phyloP scores from a whole-genome alignment of 352 stramenopile genomes.

The Peronospora destructor region DNA sequence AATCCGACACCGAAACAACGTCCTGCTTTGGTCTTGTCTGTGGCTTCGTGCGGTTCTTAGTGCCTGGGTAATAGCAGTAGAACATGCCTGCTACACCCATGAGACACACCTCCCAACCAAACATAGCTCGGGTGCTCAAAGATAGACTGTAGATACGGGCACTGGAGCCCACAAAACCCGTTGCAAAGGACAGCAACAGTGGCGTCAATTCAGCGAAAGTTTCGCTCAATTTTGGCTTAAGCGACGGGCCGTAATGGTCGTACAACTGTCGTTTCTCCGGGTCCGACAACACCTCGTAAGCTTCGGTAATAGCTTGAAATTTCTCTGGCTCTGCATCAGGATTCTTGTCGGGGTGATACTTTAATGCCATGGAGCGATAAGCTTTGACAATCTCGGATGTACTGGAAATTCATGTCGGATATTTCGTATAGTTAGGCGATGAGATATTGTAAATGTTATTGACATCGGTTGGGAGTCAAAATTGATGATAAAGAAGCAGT shows the following conservation, averaged over 20 bases:
- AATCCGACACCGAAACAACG: conserved; percentile 62
- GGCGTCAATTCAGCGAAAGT: conserved; percentile 59
- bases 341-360: conserved; percentile 97
- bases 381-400: conserved; percentile 91
- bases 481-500: not conserved
- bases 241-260: conserved; percentile 57
- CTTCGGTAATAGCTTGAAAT: conserved; percentile 81
- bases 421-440: no score
- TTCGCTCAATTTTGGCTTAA: conserved; percentile 55
- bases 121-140: conserved; percentile 26
- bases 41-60: conserved; percentile 9
- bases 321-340: conserved; percentile 78
- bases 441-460: not conserved
- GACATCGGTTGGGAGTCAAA: not conserved
- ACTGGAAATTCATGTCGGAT: conserved; percentile 25
- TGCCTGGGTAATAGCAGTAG: conserved; percentile 37
- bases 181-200: conserved; percentile 51
- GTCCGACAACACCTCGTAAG: conserved; percentile 72
- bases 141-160: conserved; percentile 31
- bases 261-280: conserved; percentile 69
- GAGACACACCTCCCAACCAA: conserved; percentile 40
- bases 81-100: conserved; percentile 54
- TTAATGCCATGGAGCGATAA: conserved; percentile 90
- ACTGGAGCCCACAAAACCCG: conserved; percentile 46
- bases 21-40: conserved; percentile 30